Percentiles rank a stretch among this genome's conserved stretches.
phyloP scores from a whole-genome alignment of 2,329 filamentous ascomycete genomes.

The Aspergillus pseudoterreus region DNA sequence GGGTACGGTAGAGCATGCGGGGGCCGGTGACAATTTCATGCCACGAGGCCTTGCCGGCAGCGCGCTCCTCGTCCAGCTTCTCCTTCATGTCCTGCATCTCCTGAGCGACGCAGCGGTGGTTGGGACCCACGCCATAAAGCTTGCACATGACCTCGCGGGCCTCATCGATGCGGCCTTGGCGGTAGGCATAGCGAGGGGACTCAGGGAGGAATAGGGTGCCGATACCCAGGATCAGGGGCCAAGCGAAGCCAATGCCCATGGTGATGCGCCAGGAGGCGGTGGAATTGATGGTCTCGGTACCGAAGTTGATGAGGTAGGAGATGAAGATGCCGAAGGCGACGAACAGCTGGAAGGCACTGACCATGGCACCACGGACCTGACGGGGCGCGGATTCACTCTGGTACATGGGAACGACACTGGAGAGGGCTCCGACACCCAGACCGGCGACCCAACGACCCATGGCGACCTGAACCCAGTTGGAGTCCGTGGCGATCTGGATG shows the following conservation, averaged over 20 bases:
- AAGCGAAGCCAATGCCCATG: slow-evolving; percentile 58
- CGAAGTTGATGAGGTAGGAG: slow-evolving; percentile 48
- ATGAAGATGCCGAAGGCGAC: slow-evolving; percentile 50
- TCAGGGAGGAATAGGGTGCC: slow-evolving; percentile 57
- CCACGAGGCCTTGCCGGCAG: slow-evolving; percentile 38
- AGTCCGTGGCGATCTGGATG: slow-evolving; percentile 42
- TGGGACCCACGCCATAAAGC: slow-evolving; percentile 53
- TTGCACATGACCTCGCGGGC: slow-evolving; percentile 52
- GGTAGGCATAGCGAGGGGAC: slow-evolving; percentile 57
- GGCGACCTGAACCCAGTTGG: slow-evolving; percentile 44
- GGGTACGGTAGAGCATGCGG: slow-evolving; percentile 45
- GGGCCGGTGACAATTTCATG: slow-evolving; percentile 46
- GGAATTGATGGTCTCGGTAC: slow-evolving; percentile 37
- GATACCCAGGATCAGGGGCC: slow-evolving; percentile 52
- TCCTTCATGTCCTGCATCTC: slow-evolving; percentile 58
- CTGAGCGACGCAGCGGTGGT: slow-evolving; percentile 53
- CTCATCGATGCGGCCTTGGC: slow-evolving; percentile 49
- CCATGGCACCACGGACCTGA: slow-evolving; percentile 47
- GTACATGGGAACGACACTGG: slow-evolving; percentile 47
- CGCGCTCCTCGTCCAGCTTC: slow-evolving; percentile 55
- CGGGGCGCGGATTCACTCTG: slow-evolving; percentile 45
- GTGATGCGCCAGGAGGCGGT: slow-evolving; percentile 49
- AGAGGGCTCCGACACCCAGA: slow-evolving; percentile 46
- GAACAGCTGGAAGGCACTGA: slow-evolving; percentile 49
- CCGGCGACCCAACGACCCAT: slow-evolving; percentile 47